Conservation (phyloP, 768 basidiomycete genomes). For the Mycena chlorophos region DNA sequence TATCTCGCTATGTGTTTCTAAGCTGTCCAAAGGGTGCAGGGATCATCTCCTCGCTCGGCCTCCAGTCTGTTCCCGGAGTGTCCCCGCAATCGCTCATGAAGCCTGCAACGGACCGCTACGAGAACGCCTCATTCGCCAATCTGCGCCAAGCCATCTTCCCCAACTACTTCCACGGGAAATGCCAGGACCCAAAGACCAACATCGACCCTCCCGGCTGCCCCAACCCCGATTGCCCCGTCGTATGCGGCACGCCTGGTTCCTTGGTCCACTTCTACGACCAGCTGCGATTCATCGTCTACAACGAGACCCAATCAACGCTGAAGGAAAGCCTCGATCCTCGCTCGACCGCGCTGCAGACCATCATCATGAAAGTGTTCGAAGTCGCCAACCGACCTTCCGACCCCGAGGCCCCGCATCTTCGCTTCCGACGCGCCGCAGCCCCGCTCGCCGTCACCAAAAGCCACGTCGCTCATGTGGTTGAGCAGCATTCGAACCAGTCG, state of each 20-base stretch:
- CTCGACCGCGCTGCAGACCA: conserved; percentile 34
- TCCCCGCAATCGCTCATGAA: conserved; percentile 37
- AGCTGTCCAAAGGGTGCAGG: conserved; percentile 10
- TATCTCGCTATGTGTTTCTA: conserved; percentile 16
- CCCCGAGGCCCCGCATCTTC: background rate
- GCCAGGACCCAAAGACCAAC: conserved; percentile 46
- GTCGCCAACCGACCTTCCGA: background rate
- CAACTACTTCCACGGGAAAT: conserved; percentile 76
- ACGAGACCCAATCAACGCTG: conserved; percentile 39
- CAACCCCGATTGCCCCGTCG: conserved; percentile 74
- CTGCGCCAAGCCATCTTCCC: conserved; percentile 66
- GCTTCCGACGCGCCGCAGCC: conserved; percentile 11
- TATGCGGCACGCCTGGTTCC: conserved; percentile 83
- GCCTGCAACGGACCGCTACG: conserved; percentile 50
- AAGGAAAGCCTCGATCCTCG: conserved; percentile 24
- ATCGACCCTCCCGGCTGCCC: conserved; percentile 70
- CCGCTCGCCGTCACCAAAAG: conserved; percentile 16
- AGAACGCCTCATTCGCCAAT: conserved; percentile 40
- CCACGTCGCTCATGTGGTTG: conserved; percentile 11
- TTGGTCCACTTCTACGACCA: conserved; percentile 64
- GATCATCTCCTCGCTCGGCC: conserved; percentile 13
- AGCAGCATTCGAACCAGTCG: conserved; percentile 35
- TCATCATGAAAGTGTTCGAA: background rate
- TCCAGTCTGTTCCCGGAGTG: conserved; percentile 9
- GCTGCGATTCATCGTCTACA: conserved; percentile 51